Percentiles rank a stretch among this genome's conserved stretches.
phyloP scores from a whole-genome alignment of 2,329 filamentous ascomycete species.

The Blumeriella jaapii region DNA sequence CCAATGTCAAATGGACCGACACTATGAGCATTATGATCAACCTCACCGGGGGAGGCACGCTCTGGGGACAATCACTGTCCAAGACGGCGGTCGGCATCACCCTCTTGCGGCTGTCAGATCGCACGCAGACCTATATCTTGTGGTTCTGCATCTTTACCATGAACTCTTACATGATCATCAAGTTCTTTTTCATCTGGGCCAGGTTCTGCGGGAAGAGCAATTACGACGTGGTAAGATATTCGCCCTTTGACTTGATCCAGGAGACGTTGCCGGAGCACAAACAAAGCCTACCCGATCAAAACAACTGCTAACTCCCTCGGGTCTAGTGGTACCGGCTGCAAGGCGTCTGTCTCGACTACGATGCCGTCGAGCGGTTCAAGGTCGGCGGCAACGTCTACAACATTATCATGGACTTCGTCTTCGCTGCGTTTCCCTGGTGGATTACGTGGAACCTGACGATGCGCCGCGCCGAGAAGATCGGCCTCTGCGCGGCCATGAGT shows the following conservation, averaged over 20 bases:
- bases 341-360: constrained; percentile 32
- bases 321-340: constrained; percentile 35
- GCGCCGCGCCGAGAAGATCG: constrained; percentile 37
- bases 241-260: too few species aligned
- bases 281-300: too few species aligned
- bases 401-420: constrained; percentile 41
- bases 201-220: constrained; percentile 32
- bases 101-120: constrained; percentile 32
- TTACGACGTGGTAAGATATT: too few species aligned
- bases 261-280: too few species aligned
- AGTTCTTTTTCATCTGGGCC: constrained; percentile 39
- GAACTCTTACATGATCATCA: constrained; percentile 37
- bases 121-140: constrained; percentile 32
- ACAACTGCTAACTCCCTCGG: too few species aligned
- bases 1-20: constrained; percentile 36
- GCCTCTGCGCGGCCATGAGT: constrained; percentile 39
- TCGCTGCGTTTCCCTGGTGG: constrained; percentile 39
- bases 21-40: constrained; percentile 43
- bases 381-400: constrained; percentile 42
- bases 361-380: constrained; percentile 34
- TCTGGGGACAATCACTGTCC: constrained; percentile 29
- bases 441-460: constrained; percentile 38
- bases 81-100: constrained; percentile 30
- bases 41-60: constrained; percentile 18
- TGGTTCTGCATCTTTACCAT: constrained; percentile 40